phyloP scores from a whole-genome alignment of 148 eudicot species.

The Fagopyrum homotropicum region DNA sequence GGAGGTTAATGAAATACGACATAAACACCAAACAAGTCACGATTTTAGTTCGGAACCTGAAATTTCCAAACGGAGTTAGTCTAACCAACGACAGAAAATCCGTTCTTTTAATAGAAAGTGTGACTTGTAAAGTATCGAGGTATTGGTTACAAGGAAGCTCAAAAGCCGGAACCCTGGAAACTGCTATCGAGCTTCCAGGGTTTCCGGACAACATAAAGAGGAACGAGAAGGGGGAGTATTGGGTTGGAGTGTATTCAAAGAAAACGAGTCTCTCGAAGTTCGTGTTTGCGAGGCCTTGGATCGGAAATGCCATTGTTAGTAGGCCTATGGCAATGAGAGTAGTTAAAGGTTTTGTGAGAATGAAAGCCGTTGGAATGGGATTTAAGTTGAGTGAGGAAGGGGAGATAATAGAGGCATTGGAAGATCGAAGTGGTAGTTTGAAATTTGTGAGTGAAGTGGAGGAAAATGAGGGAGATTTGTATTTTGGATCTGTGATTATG shows the following conservation, averaged over 20 bases:
- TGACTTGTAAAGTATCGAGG: conserved; percentile 41
- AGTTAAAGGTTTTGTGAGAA: conserved; percentile 19
- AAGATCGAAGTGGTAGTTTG: conserved; percentile 46
- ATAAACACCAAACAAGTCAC: conserved; percentile 35
- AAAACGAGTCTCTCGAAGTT: conserved; percentile 29
- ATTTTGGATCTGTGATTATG: conserved; percentile 66
- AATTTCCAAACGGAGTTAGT: conserved; percentile 79
- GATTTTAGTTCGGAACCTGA: conserved; percentile 36
- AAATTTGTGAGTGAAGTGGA: conserved; percentile 70
- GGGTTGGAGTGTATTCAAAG: conserved; percentile 67
- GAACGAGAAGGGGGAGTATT: conserved; percentile 53
- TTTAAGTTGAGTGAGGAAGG: conserved; percentile 53
- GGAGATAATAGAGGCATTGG: conserved; percentile 41
- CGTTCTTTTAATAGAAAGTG: conserved; percentile 49
- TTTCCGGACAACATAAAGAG: conserved; percentile 63
- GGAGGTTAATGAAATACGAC: conserved; percentile 61
- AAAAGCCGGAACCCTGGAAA: conserved; percentile 31
- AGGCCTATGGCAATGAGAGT: conserved; percentile 41
- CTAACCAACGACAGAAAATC: conserved; percentile 42
- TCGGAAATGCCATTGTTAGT: conserved; percentile 35
- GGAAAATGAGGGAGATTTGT: conserved; percentile 62
- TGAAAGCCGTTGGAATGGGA: conserved; percentile 50
- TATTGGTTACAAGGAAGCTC: conserved; percentile 29
- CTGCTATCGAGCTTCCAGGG: conserved; percentile 39
- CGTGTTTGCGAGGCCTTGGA: conserved; percentile 37